phyloP scores from a whole-genome alignment of 179 eudicot species.

The Beta lomatogona region DNA sequence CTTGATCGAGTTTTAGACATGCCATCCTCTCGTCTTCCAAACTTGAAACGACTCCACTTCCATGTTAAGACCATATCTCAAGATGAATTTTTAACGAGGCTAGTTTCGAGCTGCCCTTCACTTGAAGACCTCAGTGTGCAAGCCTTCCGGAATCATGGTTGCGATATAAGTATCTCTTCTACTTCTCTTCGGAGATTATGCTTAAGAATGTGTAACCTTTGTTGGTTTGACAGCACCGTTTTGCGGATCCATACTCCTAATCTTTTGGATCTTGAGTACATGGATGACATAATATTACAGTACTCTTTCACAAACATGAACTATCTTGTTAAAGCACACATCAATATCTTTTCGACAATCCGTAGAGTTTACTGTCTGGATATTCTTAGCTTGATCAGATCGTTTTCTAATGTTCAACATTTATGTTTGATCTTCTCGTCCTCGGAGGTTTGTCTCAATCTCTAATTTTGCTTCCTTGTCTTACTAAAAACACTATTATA shows the following conservation, averaged over 20 bases:
- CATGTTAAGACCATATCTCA: background rate
- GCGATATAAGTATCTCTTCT: background rate
- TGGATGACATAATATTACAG: background rate
- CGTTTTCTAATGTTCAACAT: slow-evolving; percentile 11
- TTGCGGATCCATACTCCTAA: background rate
- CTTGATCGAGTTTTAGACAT: background rate
- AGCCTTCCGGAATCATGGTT: background rate
- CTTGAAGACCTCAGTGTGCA: background rate
- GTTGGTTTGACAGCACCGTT: too few species aligned
- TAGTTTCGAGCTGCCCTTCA: background rate
- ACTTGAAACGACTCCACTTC: background rate
- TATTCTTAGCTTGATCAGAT: background rate
- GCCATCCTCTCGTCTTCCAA: background rate
- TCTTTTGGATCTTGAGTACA: background rate
- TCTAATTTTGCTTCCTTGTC: background rate
- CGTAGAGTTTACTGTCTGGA: too few species aligned
- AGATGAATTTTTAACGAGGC: background rate
- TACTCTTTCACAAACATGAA: background rate
- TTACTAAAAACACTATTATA: background rate
- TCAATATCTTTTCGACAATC: background rate
- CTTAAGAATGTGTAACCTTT: background rate
- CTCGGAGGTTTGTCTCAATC: background rate
- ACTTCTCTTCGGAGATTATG: background rate
- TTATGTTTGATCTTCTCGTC: background rate
- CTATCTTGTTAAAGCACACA: background rate